phyloP scores from a whole-genome alignment of 305 asterid species.

The Fraxinus floribunda region DNA sequence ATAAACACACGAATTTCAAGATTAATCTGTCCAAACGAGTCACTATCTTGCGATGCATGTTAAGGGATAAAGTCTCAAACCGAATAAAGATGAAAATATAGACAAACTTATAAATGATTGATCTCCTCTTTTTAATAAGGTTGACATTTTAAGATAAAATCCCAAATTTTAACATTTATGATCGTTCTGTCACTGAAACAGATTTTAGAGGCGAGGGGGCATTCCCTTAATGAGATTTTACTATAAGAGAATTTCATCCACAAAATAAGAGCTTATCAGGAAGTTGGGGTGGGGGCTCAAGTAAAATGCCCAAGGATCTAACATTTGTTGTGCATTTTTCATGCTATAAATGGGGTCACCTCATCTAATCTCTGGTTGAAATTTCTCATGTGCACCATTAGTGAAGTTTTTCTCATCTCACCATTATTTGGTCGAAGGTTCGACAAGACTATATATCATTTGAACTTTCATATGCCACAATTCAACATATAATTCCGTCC shows the following conservation, averaged over 20 bases:
- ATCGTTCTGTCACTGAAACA: too few relatives aligned
- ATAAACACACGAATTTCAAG: too few relatives aligned
- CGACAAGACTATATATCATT: neutral
- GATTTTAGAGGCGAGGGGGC: neutral
- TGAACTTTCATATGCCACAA: neutral
- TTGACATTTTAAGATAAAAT: too few relatives aligned
- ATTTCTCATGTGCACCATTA: neutral
- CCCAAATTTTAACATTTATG: neutral
- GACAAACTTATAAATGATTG: too few relatives aligned
- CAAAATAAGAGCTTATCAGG: neutral
- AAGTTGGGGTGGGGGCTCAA: neutral
- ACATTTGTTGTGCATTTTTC: neutral
- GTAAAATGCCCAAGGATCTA: neutral
- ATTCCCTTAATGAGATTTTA: neutral
- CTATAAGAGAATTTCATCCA: neutral
- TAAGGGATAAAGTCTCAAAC: too few relatives aligned
- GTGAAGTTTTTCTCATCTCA: too few relatives aligned
- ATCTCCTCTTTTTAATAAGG: too few relatives aligned
- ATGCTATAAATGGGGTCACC: neutral
- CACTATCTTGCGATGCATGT: too few relatives aligned
- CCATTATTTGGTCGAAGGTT: neutral
- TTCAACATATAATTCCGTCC: neutral
- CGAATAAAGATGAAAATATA: too few relatives aligned
- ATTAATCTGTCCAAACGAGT: too few relatives aligned
- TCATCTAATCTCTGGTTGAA: neutral